Percentiles rank a stretch among this genome's conserved stretches.
These are phyloP conservation scores for Fusarium virguliforme DNA, from an alignment of 2,329 filamentous ascomycete genomes.

Conservation along the genomic window DNA sequence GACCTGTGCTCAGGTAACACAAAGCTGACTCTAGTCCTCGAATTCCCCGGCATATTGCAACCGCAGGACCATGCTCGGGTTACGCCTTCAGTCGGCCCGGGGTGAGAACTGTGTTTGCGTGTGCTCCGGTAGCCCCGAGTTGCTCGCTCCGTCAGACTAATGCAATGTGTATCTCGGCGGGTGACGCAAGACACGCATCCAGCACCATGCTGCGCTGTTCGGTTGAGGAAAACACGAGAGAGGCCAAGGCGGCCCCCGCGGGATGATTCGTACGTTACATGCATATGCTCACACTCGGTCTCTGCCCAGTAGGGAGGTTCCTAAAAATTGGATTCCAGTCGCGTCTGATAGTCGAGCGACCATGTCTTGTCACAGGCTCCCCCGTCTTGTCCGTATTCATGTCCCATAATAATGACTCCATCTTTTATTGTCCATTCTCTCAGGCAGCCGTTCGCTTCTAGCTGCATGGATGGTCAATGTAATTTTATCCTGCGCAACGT, in stretches of 20 bases:
- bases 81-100: conserved; percentile 38
- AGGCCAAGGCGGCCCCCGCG: conserved; percentile 5
- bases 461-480: conserved; percentile 32
- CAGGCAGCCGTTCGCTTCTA: conserved; percentile 26
- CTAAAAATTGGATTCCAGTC: conserved; percentile 22
- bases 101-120: conserved; percentile 9
- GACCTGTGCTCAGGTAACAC: background rate
- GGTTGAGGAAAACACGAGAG: conserved; percentile 9
- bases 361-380: background rate
- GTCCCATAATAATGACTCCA: conserved; percentile 25
- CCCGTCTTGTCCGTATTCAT: background rate
- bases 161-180: conserved; percentile 8
- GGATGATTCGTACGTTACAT: conserved; percentile 15
- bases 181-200: conserved; percentile 13
- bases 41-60: conserved; percentile 22
- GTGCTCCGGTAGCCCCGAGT: conserved; percentile 30
- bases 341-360: conserved; percentile 16
- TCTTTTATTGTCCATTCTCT: conserved; percentile 17
- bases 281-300: conserved; percentile 33
- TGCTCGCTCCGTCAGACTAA: conserved; percentile 11
- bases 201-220: conserved; percentile 2
- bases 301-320: conserved; percentile 33
- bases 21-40: conserved; percentile 10
- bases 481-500: conserved; percentile 19
- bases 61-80: background rate